Evolutionary conservation across 768 basidiomycete species (phyloP).

Genomic region (Termitomyces sp.): DNA sequence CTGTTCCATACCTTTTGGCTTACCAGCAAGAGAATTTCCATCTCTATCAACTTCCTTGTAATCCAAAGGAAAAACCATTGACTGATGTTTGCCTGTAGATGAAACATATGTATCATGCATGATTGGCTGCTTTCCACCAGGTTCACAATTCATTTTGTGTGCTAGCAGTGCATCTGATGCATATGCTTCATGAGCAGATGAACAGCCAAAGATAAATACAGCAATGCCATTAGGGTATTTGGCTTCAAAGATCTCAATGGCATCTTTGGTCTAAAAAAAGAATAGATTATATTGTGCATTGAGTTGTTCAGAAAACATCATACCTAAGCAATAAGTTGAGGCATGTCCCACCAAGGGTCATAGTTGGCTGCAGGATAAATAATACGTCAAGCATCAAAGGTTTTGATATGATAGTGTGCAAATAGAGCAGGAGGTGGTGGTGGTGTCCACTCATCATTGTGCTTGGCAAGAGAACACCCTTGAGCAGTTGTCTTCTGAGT

Average conservation of each 20-base stretch:
- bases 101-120: background rate
- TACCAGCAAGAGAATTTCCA: background rate
- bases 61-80: background rate
- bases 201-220: background rate
- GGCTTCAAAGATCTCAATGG: background rate
- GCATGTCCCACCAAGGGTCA: background rate
- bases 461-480: background rate
- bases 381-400: background rate
- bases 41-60: background rate
- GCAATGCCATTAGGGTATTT: background rate
- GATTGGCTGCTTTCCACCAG: background rate
- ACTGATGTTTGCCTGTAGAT: background rate
- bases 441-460: background rate
- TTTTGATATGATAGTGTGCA: background rate
- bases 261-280: background rate
- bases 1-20: background rate
- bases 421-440: background rate
- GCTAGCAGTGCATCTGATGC: background rate
- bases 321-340: background rate
- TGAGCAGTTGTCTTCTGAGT: background rate
- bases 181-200: background rate
- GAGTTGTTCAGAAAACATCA: too few species aligned
- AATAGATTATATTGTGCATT: background rate
- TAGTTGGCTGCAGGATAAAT: background rate
- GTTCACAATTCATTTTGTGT: background rate